Conservation (phyloP, 1,139 yeast species). For the Magnusiomyces suaveolens region DNA sequence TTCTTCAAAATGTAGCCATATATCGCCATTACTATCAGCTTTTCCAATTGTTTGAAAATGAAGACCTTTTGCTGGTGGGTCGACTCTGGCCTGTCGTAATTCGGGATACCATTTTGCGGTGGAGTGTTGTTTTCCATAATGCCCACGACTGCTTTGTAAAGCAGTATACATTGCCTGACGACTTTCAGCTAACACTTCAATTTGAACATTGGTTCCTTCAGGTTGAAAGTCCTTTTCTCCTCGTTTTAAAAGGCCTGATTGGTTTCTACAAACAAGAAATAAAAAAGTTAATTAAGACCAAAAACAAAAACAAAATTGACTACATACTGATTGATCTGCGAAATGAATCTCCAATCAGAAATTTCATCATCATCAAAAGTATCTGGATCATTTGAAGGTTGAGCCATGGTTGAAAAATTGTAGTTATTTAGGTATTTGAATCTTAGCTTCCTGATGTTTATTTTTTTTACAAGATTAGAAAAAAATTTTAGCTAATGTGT, state of each 20-base stretch:
- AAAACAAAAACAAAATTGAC: conserved; percentile 18
- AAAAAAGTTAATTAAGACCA: background rate
- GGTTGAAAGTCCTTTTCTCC: conserved; percentile 89
- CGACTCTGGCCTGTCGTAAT: conserved; percentile 39
- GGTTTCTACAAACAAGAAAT: conserved; percentile 21
- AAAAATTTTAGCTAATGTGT: no score
- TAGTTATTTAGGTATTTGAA: background rate
- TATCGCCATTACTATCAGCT: conserved; percentile 40
- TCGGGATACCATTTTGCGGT: conserved; percentile 41
- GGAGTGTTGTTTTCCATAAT: conserved; percentile 34
- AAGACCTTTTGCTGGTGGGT: conserved; percentile 53
- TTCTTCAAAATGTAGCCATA: conserved; percentile 56
- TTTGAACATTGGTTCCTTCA: conserved; percentile 61
- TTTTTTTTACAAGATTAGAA: background rate
- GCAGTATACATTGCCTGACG: conserved; percentile 68
- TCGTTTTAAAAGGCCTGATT: conserved; percentile 43
- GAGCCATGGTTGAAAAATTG: background rate
- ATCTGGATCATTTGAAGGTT: background rate
- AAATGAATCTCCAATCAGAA: conserved; percentile 3
- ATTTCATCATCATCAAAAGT: conserved; percentile 4
- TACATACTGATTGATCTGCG: background rate
- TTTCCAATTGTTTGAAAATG: conserved; percentile 67
- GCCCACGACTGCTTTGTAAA: conserved; percentile 49
- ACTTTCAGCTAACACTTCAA: conserved; percentile 42
- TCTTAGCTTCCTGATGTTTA: background rate